Evolutionary conservation across 345 rosid species (phyloP).

Genomic region (Hypericum perforatum): DNA sequence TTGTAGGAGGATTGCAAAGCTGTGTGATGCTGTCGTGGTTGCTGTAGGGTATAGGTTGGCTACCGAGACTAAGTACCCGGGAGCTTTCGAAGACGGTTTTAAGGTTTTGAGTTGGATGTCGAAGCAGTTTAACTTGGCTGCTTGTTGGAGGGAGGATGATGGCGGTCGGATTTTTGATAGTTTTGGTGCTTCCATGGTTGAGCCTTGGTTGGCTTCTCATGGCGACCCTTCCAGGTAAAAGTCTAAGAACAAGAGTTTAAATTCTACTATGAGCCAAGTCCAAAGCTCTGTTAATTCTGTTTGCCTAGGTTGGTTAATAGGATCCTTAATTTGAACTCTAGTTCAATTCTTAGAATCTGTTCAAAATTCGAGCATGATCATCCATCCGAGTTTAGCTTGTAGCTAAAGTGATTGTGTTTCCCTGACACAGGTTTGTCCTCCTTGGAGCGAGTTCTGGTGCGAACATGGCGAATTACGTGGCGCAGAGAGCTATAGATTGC

Average conservation of each 20-base stretch:
- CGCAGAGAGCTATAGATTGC: neutral
- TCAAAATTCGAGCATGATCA: too few relatives aligned
- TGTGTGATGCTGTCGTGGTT: conserved; percentile 68
- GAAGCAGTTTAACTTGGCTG: conserved; percentile 65
- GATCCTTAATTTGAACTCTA: too few relatives aligned
- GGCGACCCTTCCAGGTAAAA: conserved; percentile 56
- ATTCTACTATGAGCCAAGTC: too few relatives aligned
- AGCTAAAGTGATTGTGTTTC: too few relatives aligned
- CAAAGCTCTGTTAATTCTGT: too few relatives aligned
- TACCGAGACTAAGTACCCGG: conserved; percentile 71
- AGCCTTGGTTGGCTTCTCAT: conserved; percentile 79
- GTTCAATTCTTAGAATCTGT: too few relatives aligned
- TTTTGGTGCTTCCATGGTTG: conserved; percentile 71
- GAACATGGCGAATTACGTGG: conserved; percentile 7
- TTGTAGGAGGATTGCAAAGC: conserved; percentile 60
- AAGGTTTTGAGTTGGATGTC: conserved; percentile 71
- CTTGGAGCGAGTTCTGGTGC: conserved; percentile 6
- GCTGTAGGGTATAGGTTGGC: conserved; percentile 87
- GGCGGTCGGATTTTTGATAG: conserved; percentile 39
- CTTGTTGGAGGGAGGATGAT: conserved; percentile 19
- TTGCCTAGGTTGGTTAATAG: too few relatives aligned
- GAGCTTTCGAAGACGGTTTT: conserved; percentile 74
- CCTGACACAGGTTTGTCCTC: conserved; percentile 6
- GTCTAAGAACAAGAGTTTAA: too few relatives aligned
- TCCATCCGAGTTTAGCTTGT: too few relatives aligned